Evolutionary conservation across 805 yeast genomes (phyloP), one percentile per base, ranked within the genome.

Genomic region (Zygosaccharomyces bisporus): DNA sequence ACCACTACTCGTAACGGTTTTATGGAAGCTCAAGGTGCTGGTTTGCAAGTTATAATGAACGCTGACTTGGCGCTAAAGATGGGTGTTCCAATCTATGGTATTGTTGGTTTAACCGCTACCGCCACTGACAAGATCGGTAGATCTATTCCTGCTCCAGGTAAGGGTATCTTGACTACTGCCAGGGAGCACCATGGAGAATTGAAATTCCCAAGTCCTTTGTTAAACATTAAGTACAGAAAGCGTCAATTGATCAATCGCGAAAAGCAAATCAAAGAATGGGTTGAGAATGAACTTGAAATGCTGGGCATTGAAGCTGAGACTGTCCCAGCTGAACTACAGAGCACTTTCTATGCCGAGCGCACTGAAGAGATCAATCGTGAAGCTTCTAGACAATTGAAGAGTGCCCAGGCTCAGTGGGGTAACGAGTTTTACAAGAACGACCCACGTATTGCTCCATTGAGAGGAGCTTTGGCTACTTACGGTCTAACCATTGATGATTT

Each of bases 11-110:
- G 99, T 78, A 77, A 83, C 58, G 99, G 99, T 58, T 93, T 93
- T 76, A 93, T 93, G 98, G 99, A 93, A 77, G 83, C 99, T 32
- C 99, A 93, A 73, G 99, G 99, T 77, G 80, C 98, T 43, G 99
- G 99, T 81, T 85, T 87, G 57, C 97, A 93, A 76, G 83, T 93
- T 53, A 79, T 93, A 53, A 93, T 93, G 99, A 79, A 81, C 55
- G 99, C 97, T 43, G 88, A 84, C 55, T 74, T 93, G 55, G 99
- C 99, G 30, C 61, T 93, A 56, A 80, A 84, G 66, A 93, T 93
- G 99, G 99, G 99, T 75, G 97, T 95, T 58, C 99, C 99, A 66
- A 87, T 93, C 60, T 87, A 95, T 61, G 99, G 96, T 71, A 81
- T 93, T 51, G 76, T 90, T 58, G 99, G 95, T 44, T 72, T 90